Evolutionary conservation across 176 grass and related monocot genomes (phyloP).

Genomic region (Triticum dicoccoides): DNA sequence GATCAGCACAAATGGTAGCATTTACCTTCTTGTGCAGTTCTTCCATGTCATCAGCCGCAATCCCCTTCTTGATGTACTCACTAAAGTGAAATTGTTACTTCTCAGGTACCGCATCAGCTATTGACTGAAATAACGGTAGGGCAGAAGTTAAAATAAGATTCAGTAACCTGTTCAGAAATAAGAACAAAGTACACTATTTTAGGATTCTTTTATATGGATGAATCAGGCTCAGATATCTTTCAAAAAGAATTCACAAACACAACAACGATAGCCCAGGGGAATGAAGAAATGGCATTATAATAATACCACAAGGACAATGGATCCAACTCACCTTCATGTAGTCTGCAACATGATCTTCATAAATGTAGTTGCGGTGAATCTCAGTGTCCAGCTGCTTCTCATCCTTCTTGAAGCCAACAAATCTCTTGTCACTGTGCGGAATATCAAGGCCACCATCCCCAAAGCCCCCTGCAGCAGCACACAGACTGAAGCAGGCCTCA

Average conservation of each 20-base stretch:
- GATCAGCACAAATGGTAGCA: too few species aligned
- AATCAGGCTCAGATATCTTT: neutral
- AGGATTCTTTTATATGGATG: too few species aligned
- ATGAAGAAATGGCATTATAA: neutral
- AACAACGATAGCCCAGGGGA: too few species aligned
- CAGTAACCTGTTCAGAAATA: too few species aligned
- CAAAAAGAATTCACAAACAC: neutral
- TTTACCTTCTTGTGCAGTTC: slow-evolving; percentile 50
- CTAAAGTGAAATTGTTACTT: slow-evolving; percentile 43
- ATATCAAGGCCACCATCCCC: too few species aligned
- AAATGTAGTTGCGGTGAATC: slow-evolving; percentile 60
- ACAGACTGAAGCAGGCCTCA: too few species aligned
- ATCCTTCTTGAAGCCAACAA: too few species aligned
- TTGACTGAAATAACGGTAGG: neutral
- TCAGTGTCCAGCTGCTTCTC: neutral
- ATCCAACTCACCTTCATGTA: slow-evolving; percentile 52
- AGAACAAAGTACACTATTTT: too few species aligned
- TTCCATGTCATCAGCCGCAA: slow-evolving; percentile 63
- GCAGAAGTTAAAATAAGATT: too few species aligned
- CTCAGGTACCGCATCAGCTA: slow-evolving; percentile 76
- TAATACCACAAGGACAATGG: neutral
- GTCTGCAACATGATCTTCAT: slow-evolving; percentile 52
- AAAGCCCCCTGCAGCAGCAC: too few species aligned
- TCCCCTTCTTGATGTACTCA: neutral
- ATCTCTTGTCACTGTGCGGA: too few species aligned